These are phyloP conservation scores for Triticum dicoccoides DNA, from an alignment of 176 grass and related monocot genomes.

Conservation along the genomic window DNA sequence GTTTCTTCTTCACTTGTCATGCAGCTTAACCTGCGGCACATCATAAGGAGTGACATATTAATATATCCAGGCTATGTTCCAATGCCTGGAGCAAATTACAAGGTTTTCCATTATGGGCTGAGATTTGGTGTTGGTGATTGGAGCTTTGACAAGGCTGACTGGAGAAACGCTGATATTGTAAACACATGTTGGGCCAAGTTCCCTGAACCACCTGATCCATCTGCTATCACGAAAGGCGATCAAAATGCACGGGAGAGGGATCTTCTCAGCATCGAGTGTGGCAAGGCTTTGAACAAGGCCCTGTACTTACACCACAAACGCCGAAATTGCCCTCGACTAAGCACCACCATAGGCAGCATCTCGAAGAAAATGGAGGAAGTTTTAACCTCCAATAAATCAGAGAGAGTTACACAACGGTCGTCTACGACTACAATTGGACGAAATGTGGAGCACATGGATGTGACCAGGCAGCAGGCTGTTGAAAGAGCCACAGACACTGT, in stretches of 20 bases:
- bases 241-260: slow-evolving; percentile 60
- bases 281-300: slow-evolving; percentile 69
- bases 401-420: not conserved
- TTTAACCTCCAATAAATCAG: slow-evolving; percentile 1
- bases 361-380: slow-evolving; percentile 20
- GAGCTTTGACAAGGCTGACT: slow-evolving; percentile 98
- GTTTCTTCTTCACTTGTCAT: slow-evolving; percentile 23
- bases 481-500: slow-evolving; percentile 14
- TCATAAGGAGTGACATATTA: slow-evolving; percentile 84
- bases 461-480: slow-evolving; percentile 8
- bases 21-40: slow-evolving; percentile 82
- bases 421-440: slow-evolving; percentile 17
- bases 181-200: slow-evolving; percentile 90
- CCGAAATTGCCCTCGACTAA: slow-evolving; percentile 54
- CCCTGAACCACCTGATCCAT: slow-evolving; percentile 86
- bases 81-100: slow-evolving; percentile 54
- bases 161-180: slow-evolving; percentile 75
- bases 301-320: slow-evolving; percentile 74
- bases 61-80: slow-evolving; percentile 95
- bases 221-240: slow-evolving; percentile 44
- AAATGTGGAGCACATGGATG: slow-evolving; percentile 14
- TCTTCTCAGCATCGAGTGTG: slow-evolving; percentile 93
- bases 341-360: slow-evolving; percentile 10
- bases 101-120: slow-evolving; percentile 94
- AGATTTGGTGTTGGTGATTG: slow-evolving; percentile 88